Evolutionary conservation across 805 yeast species (phyloP), one percentile per base, ranked within the genome.

Genomic region (Ogataea methylovora): DNA sequence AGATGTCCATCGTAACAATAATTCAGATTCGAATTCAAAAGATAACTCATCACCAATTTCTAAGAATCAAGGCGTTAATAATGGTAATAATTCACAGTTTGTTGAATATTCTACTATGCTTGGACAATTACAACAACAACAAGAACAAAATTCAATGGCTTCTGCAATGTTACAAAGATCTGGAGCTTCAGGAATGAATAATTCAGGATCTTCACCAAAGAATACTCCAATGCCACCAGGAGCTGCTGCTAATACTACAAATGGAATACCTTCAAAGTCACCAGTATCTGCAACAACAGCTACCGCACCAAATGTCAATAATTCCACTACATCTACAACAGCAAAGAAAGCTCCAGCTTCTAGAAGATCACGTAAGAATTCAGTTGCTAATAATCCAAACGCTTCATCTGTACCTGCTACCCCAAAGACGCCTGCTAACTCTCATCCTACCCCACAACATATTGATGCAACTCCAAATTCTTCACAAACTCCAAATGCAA

Each of bases 1-100:
- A 32, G 78, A 72, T 45, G 70, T 66, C 34, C 75, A 71, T 5
- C 54, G 76, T 25, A 61, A 56, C 41, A 63, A 56, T 22, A 58
- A 50, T n/a, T 46, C 36, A 21, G 30, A 37, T 16, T 17, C 27
- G 27, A 14, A 33, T 37, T 17, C 33, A 6, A n/a, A 37, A 27
- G 38, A 41, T 17, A 39, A 43, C 11, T 39, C 39, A 24, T 35
- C 42, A 23, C 34, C 24, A 19, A 24, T 32, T 23, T 22, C 34
- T 24, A 19, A 27, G 18, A 37, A 38, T 15, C 32, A 33, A 10
- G 40, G 32, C 19, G 35, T 40, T 28, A 33, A 38, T 7, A 45
- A 28, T n/a, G n/a, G n/a, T 29, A 17, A 30, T 12, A 30, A 24
- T 20, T 22, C 42, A 10, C 52, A 48, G 29, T 46, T 46, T 26